Evolutionary conservation across 2,329 filamentous ascomycete genomes (phyloP).

Genomic region (Cladobotryum protrusum): DNA sequence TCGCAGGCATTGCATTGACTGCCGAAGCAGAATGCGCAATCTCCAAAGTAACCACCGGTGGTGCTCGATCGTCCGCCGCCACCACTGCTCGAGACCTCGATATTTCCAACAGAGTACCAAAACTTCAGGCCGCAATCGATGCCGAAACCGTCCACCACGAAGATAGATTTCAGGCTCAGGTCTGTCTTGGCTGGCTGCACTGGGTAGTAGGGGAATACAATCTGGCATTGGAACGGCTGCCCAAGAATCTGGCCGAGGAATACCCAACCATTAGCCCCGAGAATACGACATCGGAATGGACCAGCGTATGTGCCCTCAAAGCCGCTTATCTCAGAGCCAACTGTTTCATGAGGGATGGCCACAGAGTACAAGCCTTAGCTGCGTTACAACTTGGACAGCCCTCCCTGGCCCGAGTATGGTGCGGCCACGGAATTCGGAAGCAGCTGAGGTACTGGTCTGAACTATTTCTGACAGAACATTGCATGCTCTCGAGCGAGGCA

Average conservation of each 20-base stretch:
- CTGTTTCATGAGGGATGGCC: slow-evolving; percentile 45
- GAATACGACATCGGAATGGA: slow-evolving; percentile 64
- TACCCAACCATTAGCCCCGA: slow-evolving; percentile 46
- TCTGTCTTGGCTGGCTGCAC: slow-evolving; percentile 80
- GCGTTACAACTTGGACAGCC: slow-evolving; percentile 62
- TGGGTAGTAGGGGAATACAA: slow-evolving; percentile 68
- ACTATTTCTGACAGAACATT: slow-evolving; percentile 67
- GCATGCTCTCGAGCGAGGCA: slow-evolving; percentile 59
- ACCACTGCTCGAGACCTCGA: slow-evolving; percentile 39
- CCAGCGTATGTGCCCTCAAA: slow-evolving; percentile 74
- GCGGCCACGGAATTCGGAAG: slow-evolving; percentile 46
- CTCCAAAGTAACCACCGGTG: slow-evolving; percentile 43
- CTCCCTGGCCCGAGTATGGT: slow-evolving; percentile 51
- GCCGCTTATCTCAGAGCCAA: slow-evolving; percentile 70
- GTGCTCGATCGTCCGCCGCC: slow-evolving; percentile 36
- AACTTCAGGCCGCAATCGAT: slow-evolving; percentile 52
- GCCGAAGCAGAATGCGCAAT: slow-evolving; percentile 65
- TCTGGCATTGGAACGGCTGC: slow-evolving; percentile 55
- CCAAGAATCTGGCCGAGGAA: slow-evolving; percentile 53
- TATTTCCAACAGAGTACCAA: slow-evolving; percentile 39
- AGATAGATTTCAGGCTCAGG: slow-evolving; percentile 69
- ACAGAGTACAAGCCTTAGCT: slow-evolving; percentile 53
- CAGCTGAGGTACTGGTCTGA: slow-evolving; percentile 76
- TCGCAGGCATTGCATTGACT: slow-evolving; percentile 59
- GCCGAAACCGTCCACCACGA: slow-evolving; percentile 47